Evolutionary conservation across 805 yeast genomes (phyloP).

Genomic region (Saccharomyces kudriavzevii): DNA sequence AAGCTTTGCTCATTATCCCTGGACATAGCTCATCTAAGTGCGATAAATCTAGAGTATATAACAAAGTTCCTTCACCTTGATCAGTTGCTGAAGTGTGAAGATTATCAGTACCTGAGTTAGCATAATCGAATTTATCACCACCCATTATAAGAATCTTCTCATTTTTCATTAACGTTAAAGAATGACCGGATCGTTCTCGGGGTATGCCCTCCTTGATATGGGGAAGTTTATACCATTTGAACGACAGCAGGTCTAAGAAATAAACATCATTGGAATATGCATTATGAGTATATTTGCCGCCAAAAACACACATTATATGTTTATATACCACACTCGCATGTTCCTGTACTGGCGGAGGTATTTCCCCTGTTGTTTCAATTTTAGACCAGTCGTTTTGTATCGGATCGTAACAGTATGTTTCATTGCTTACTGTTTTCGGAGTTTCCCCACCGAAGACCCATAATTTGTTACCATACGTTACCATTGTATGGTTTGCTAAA

Average conservation of each 20-base stretch:
- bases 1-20: slow-evolving; percentile 18
- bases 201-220: slow-evolving; percentile 41
- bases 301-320: slow-evolving; percentile 74
- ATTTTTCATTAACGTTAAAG: slow-evolving; percentile 60
- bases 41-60: slow-evolving; percentile 54
- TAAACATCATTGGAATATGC: slow-evolving; percentile 55
- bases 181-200: slow-evolving; percentile 85
- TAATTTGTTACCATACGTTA: slow-evolving; percentile 65
- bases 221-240: slow-evolving; percentile 65
- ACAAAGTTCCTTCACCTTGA: slow-evolving; percentile 50
- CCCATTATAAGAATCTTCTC: slow-evolving; percentile 81
- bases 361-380: slow-evolving; percentile 44
- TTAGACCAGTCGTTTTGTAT: slow-evolving; percentile 58
- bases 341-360: slow-evolving; percentile 83
- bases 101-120: slow-evolving; percentile 39
- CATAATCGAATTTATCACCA: slow-evolving; percentile 74
- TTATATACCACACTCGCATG: slow-evolving; percentile 78
- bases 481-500: slow-evolving; percentile 85
- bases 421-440: slow-evolving; percentile 59
- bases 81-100: slow-evolving; percentile 47
- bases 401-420: slow-evolving; percentile 77
- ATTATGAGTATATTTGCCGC: slow-evolving; percentile 79
- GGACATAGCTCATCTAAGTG: slow-evolving; percentile 32
- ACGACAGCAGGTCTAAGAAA: slow-evolving; percentile 63
- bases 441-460: slow-evolving; percentile 93